These are phyloP conservation scores for Anthostomella pinea DNA, from an alignment of 2,329 filamentous ascomycete species.

Conservation along the genomic window DNA sequence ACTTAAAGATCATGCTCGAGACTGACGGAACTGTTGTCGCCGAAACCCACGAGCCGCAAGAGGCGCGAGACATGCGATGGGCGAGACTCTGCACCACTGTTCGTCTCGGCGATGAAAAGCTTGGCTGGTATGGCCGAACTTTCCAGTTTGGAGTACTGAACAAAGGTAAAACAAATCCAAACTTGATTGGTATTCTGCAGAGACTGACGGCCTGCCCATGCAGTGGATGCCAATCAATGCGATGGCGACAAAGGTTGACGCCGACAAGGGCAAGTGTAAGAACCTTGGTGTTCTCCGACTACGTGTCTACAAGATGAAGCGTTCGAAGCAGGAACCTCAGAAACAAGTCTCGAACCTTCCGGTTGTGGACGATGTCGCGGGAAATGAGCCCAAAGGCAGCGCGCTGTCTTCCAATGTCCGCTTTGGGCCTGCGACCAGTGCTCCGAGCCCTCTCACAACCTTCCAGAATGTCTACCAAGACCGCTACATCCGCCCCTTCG, in stretches of 20 bases:
- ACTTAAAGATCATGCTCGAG: not conserved
- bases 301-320: too few relatives aligned
- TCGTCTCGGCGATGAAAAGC: not conserved
- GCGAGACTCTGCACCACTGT: not conserved
- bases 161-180: too few relatives aligned
- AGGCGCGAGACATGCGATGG: too few relatives aligned
- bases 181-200: too few relatives aligned
- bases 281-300: too few relatives aligned
- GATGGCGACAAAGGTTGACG: too few relatives aligned
- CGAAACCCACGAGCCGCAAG: not conserved
- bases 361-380: not conserved
- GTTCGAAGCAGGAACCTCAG: too few relatives aligned
- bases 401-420: not conserved
- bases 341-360: too few relatives aligned
- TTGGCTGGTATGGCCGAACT: not conserved
- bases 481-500: constrained; percentile 3
- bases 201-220: too few relatives aligned
- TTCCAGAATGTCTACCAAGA: constrained; percentile 2
- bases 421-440: not conserved
- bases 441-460: not conserved
- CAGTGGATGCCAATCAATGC: too few relatives aligned
- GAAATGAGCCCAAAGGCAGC: constrained; percentile 1
- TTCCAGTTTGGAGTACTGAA: too few relatives aligned
- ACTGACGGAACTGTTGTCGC: not conserved
- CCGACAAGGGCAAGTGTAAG: too few relatives aligned